phyloP scores from a whole-genome alignment of 2,329 filamentous ascomycete species.

The Venturia nashicola region DNA sequence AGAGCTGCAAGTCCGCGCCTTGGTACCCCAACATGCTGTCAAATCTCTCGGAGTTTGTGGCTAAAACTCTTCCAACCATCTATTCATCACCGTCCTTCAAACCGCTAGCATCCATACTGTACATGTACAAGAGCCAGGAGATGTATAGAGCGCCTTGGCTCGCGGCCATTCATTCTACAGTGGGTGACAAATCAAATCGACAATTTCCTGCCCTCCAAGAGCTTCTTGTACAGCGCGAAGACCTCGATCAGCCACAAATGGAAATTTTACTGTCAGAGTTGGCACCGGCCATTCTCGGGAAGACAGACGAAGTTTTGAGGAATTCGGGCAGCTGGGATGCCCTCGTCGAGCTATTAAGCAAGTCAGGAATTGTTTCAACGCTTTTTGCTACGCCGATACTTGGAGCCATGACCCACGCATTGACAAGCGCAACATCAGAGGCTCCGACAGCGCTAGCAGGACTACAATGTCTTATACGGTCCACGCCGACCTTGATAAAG shows the following conservation, averaged over 20 bases:
- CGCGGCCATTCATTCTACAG: conserved; percentile 18
- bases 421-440: neutral
- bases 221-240: conserved; percentile 15
- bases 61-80: conserved; percentile 40
- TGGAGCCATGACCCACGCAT: neutral
- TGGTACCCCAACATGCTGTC: neutral
- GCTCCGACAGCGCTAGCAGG: neutral
- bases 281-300: neutral
- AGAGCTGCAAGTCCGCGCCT: conserved; percentile 24
- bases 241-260: neutral
- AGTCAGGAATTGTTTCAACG: neutral
- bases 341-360: neutral
- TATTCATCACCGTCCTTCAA: conserved; percentile 56
- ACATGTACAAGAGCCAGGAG: conserved; percentile 27
- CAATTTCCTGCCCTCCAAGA: conserved; percentile 20
- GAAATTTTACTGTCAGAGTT: neutral
- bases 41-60: neutral
- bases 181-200: conserved; percentile 19
- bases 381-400: conserved; percentile 1
- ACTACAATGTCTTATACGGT: neutral
- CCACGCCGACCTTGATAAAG: conserved; percentile 13
- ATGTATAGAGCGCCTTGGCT: conserved; percentile 21
- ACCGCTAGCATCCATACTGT: conserved; percentile 54
- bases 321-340: neutral
- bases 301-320: conserved; percentile 1